Percentiles rank a stretch among this genome's conserved stretches.
phyloP scores from a whole-genome alignment of 2,329 filamentous ascomycete species.

The Colletotrichum sp. region DNA sequence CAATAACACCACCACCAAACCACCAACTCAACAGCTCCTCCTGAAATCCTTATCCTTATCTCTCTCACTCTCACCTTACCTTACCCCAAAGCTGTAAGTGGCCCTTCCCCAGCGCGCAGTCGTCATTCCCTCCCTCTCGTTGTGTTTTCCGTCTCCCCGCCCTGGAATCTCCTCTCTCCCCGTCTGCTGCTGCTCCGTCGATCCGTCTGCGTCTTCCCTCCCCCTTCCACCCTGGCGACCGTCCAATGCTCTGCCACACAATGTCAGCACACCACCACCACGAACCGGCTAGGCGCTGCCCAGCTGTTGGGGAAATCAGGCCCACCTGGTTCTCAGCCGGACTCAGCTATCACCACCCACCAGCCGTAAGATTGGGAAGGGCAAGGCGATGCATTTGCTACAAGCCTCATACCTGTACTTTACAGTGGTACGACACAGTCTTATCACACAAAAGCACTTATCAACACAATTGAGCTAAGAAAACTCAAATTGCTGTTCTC shows the following conservation, averaged over 20 bases:
- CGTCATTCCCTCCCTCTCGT: neutral
- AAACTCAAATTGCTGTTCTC: neutral
- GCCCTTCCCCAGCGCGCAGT: neutral
- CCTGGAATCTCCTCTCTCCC: neutral
- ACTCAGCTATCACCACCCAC: constrained; percentile 1
- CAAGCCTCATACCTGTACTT: constrained; percentile 9
- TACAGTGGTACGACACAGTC: constrained; percentile 7
- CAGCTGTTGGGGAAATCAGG: neutral
- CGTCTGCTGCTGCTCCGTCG: neutral
- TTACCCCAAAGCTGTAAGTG: constrained; percentile 13
- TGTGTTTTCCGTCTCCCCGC: neutral
- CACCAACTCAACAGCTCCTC: neutral
- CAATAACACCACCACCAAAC: constrained; percentile 1
- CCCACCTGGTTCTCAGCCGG: neutral
- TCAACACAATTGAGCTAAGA: neutral
- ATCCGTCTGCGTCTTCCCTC: neutral
- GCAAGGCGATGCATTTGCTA: neutral
- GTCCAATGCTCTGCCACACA: constrained; percentile 10
- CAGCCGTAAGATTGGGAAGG: neutral
- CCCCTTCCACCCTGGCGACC: neutral
- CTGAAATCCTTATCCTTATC: constrained; percentile 3
- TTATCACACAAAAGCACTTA: neutral
- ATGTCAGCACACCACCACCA: constrained; percentile 16
- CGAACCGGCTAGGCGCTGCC: neutral
- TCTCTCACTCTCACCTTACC: neutral